Conservation (phyloP, 257 asterid genomes). For the Buddleja alternifolia region DNA sequence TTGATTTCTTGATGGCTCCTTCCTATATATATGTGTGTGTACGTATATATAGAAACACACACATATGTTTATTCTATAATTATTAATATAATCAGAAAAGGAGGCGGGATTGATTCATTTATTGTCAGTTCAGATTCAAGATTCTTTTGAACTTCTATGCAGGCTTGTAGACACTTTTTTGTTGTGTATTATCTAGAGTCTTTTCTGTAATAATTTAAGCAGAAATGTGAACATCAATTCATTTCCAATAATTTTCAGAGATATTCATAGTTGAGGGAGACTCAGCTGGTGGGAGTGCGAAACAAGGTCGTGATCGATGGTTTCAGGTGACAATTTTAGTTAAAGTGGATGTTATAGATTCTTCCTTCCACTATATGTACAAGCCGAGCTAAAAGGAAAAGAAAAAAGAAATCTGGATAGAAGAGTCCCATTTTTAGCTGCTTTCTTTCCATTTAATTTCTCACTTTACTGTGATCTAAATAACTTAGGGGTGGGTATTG, state of each 20-base stretch:
- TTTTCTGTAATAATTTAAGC: neutral
- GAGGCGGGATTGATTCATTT: too few species aligned
- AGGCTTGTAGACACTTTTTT: neutral
- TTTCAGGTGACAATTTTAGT: conserved; percentile 73
- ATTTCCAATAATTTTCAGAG: conserved; percentile 51
- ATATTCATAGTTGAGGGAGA: conserved; percentile 99
- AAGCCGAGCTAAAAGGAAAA: too few species aligned
- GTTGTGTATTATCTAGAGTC: neutral
- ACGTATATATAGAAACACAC: too few species aligned
- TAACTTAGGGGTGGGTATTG: too few species aligned
- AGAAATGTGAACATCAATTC: conserved; percentile 5
- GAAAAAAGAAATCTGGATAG: neutral
- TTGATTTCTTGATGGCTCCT: too few species aligned
- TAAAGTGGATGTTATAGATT: neutral
- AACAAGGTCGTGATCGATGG: conserved; percentile 98
- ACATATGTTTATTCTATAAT: too few species aligned
- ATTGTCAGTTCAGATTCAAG: too few species aligned
- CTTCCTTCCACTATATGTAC: neutral
- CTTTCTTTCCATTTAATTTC: conserved; percentile 1
- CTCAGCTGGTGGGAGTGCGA: conserved; percentile 99
- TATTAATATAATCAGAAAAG: too few species aligned
- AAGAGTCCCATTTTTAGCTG: neutral
- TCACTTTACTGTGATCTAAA: neutral
- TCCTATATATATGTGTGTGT: too few species aligned
- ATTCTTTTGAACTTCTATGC: too few species aligned